Evolutionary conservation across 2,329 filamentous ascomycete genomes (phyloP).

Genomic region (Paecilomyces dactylethromorphus): DNA sequence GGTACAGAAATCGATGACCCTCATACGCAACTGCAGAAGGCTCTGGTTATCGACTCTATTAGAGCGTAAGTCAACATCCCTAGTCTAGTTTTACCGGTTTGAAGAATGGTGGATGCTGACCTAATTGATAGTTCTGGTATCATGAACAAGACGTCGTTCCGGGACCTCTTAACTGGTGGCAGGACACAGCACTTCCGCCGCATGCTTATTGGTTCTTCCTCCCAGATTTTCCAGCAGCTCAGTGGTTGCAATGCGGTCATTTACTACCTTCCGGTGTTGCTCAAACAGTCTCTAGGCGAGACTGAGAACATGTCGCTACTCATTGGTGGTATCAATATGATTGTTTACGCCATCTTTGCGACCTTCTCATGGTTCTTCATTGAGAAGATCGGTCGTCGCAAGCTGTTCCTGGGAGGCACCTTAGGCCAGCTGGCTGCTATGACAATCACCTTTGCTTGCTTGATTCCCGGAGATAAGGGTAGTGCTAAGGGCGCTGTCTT

Average conservation of each 20-base stretch:
- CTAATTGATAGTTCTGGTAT: slow-evolving; percentile 46
- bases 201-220: slow-evolving; percentile 16
- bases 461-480: slow-evolving; percentile 22
- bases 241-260: slow-evolving; percentile 38
- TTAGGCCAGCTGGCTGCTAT: slow-evolving; percentile 33
- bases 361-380: slow-evolving; percentile 34
- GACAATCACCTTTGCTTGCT: slow-evolving; percentile 33
- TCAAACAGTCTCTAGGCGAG: slow-evolving; percentile 31
- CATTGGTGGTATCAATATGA: slow-evolving; percentile 42
- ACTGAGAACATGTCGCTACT: slow-evolving; percentile 32
- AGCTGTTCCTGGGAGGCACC: slow-evolving; percentile 34
- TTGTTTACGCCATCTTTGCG: slow-evolving; percentile 18
- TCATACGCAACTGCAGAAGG: slow-evolving; percentile 54
- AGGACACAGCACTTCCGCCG: slow-evolving; percentile 17
- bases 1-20: slow-evolving; percentile 45
- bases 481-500: slow-evolving; percentile 41
- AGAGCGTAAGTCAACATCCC: slow-evolving; percentile 41
- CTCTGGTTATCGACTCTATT: slow-evolving; percentile 65
- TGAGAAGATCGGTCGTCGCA: slow-evolving; percentile 41
- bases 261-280: slow-evolving; percentile 37
- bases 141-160: slow-evolving; percentile 46
- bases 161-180: slow-evolving; percentile 23
- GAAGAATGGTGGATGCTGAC: slow-evolving; percentile 15
- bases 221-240: slow-evolving; percentile 34
- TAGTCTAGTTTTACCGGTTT: slow-evolving; percentile 26